These are phyloP conservation scores for Starmerella roubikii DNA, from an alignment of 805 yeast species.

Conservation along the genomic window DNA sequence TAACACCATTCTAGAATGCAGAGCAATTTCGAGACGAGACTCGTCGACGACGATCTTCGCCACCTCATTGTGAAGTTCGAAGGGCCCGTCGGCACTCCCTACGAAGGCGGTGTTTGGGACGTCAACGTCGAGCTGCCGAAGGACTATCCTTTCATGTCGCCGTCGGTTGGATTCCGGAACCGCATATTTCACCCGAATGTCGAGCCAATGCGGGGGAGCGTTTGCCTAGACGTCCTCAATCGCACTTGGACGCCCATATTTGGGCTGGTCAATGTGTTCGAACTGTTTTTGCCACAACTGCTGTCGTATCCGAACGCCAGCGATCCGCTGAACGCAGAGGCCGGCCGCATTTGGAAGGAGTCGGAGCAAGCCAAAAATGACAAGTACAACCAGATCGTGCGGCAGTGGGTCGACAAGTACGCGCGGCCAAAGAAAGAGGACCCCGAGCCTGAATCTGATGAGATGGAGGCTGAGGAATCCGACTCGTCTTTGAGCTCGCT, in stretches of 20 bases:
- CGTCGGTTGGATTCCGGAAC: conserved; percentile 86
- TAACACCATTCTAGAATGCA: conserved; percentile 37
- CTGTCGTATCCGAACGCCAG: conserved; percentile 85
- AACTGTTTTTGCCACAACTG: conserved; percentile 83
- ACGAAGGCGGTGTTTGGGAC: conserved; percentile 81
- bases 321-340: conserved; percentile 86
- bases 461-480: conserved; percentile 19
- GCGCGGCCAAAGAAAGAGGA: conserved; percentile 30
- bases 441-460: conserved; percentile 25
- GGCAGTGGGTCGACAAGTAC: conserved; percentile 54
- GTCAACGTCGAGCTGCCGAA: conserved; percentile 88
- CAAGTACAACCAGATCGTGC: conserved; percentile 52
- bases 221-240: conserved; percentile 89
- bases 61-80: conserved; percentile 73
- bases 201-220: conserved; percentile 77
- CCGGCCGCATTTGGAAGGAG: conserved; percentile 45
- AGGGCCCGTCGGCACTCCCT: conserved; percentile 82
- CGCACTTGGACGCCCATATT: conserved; percentile 99
- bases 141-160: conserved; percentile 89
- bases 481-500: conserved; percentile 31
- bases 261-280: conserved; percentile 80
- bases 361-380: conserved; percentile 47
- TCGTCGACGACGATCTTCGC: conserved; percentile 72
- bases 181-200: conserved; percentile 91
- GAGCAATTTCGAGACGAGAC: conserved; percentile 81